These are phyloP conservation scores for Amylostereum areolatum DNA, from an alignment of 1,284 basidiomycete species.

Conservation along the genomic window DNA sequence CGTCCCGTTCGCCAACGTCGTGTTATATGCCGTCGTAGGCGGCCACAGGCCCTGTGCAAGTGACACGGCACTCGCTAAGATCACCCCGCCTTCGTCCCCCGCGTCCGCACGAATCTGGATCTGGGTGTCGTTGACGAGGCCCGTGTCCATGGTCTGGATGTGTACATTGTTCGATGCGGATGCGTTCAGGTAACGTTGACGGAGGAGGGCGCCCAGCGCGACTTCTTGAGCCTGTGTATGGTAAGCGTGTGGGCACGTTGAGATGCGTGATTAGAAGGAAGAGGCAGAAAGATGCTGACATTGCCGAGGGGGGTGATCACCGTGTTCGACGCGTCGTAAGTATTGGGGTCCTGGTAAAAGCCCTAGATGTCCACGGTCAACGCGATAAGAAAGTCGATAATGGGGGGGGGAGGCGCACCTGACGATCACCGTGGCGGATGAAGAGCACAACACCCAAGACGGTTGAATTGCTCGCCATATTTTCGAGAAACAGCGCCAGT, in stretches of 20 bases:
- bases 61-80: slow-evolving; percentile 41
- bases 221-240: slow-evolving; percentile 32
- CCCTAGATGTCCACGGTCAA: no score
- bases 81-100: slow-evolving; percentile 45
- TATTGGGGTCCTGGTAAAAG: slow-evolving; percentile 34
- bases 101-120: slow-evolving; percentile 38
- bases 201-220: slow-evolving; percentile 36
- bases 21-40: slow-evolving; percentile 25
- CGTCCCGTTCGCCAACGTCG: slow-evolving; percentile 41
- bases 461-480: no score
- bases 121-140: slow-evolving; percentile 28
- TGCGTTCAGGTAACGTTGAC: slow-evolving; percentile 33
- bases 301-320: slow-evolving; percentile 45
- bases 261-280: neutral
- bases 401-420: no score
- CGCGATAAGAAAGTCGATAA: no score
- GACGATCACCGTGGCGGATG: slow-evolving; percentile 45
- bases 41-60: slow-evolving; percentile 45
- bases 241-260: neutral
- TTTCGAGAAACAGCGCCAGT: no score
- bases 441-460: slow-evolving; percentile 41
- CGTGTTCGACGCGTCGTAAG: slow-evolving; percentile 39
- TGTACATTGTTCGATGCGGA: slow-evolving; percentile 25
- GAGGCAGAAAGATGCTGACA: slow-evolving; percentile 17
- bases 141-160: slow-evolving; percentile 29